Base-by-base conservation (phyloP, 176 grass and related monocot species). In the Oryza australiensis region DNA sequence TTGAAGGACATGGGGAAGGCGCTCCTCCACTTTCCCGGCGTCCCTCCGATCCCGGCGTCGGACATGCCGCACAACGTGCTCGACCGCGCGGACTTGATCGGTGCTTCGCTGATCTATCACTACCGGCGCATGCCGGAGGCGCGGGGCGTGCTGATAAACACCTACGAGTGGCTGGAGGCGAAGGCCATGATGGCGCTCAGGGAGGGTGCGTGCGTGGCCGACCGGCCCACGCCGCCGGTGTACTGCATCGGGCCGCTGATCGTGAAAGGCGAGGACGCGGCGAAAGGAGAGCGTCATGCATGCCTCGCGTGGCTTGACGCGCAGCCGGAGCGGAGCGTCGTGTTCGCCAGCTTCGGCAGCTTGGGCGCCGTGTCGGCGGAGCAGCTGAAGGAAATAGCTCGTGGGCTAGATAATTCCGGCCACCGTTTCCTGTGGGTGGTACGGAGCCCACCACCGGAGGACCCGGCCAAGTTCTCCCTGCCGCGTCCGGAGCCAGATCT, bases 331-430 rank as follows among this genome's bases (percentile, higher is more conserved):
- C 49, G 40, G 8, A 91, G 91, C 78, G 85, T 94, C 7, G 88
- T 87, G 45, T 89, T 83, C 72, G 49, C 91, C 72, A 93, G 76
- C 64, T 97, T 93, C 65, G 91, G 94, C 0, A 93, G 91, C 80
- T 1, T 64, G 41, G 90, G 88, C 12, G 75, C 75, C 63, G 84
- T 97, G 55, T 67, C 82, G 18, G 26, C 7, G 57, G 79, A 78
- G 42, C 82, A 92, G 80, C 23, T 90, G 0, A 67, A 45, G 72
- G 87, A 90, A 51, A 85, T 90, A 13, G 89, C 89, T 3, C 24
- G 48, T 2, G 89, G 89, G 22, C 15, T 94, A 18, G 89, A 92
- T 65, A 80, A 65, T 12, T 92, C 87, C 73, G 78, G 65, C 9
- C 89, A 92, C 16, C 62, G 64, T 13, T 94, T 94, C 68, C 34